Evolutionary conservation across 1,284 basidiomycete genomes (phyloP).

Genomic region (Austroboletus niveus): DNA sequence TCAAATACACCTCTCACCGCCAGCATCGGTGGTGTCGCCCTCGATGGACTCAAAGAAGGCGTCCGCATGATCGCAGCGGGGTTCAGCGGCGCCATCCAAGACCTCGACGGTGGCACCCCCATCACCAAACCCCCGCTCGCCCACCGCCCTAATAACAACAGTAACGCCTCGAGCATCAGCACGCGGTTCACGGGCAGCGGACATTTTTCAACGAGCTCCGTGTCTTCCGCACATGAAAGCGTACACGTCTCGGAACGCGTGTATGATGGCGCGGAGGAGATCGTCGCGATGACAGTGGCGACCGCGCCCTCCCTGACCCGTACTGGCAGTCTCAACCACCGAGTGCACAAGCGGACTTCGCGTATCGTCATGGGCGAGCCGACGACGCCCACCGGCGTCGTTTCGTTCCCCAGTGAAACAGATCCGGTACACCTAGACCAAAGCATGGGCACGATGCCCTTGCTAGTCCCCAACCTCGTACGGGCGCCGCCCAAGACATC

Average conservation of each 20-base stretch:
- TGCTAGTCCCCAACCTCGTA: conserved; percentile 8
- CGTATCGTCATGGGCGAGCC: background rate
- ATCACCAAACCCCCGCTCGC: conserved; percentile 3
- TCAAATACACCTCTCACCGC: conserved; percentile 1
- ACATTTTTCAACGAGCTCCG: conserved; percentile 15
- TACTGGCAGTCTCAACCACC: conserved; percentile 14
- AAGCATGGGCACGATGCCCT: conserved; percentile 4
- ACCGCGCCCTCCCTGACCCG: conserved; percentile 14
- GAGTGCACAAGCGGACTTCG: conserved; percentile 18
- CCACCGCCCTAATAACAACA: conserved; percentile 1
- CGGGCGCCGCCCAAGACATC: background rate
- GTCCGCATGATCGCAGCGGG: conserved; percentile 54
- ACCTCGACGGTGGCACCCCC: conserved; percentile 5
- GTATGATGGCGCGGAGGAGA: background rate
- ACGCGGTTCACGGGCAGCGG: background rate
- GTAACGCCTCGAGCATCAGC: conserved; percentile 9
- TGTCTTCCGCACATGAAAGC: conserved; percentile 19
- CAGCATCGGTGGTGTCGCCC: conserved; percentile 34
- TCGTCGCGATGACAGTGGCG: background rate
- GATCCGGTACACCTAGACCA: conserved; percentile 5
- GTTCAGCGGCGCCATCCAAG: conserved; percentile 18
- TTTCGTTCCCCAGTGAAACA: background rate
- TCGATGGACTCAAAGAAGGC: conserved; percentile 65
- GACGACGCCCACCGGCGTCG: background rate
- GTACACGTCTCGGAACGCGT: background rate